Evolutionary conservation across 2,329 filamentous ascomycete genomes (phyloP), one percentile per base, ranked within the genome.

Genomic region (Curvularia spicifera): DNA sequence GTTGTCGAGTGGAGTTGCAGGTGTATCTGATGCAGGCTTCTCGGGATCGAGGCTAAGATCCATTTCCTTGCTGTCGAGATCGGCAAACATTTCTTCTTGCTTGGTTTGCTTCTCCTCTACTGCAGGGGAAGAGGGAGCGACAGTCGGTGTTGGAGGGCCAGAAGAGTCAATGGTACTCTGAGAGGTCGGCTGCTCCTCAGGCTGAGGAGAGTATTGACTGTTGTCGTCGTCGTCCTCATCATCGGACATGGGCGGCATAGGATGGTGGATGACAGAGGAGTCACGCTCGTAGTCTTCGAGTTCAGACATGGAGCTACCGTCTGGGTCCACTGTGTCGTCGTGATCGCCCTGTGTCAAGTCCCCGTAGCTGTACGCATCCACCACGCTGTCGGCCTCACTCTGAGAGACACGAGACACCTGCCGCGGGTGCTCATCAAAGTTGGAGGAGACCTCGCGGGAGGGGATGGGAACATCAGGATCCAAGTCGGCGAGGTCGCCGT

Each of bases 401-500:
- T 89, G 85, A 28, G 81, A 78, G 22, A 82, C 80, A 70, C 89
- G 83, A 47, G 89, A 83, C 52, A 89, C 83, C 57, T 87, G 88
- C 26, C 81, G 83, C 60, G 83, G 84, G 42, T 84, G 82, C 24
- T 87, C 84, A n/a, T 84, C 82, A 42, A 87, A 74, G 39, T 86
- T 80, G 1, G 84, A 85, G 13, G 74, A 76, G 64, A 87, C 87
- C 77, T 97, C 94, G 13, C 92, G 89, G 35, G 91, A 96, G 20
- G 91, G 93, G 66, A 97, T 91, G 0, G 94, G 91, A 40, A 95
- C 85, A 75, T 98, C 94, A 6, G 94, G 94, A 73, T 98, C 93
- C 59, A 92, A 83, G 56, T 78, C 77, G 18, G 79, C 80, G 31
- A 86, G 79, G 48, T 86, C 78, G 40, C 76, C 78, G 57, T 82